Percentiles rank a stretch among this genome's conserved stretches.
These are phyloP conservation scores for Globisporangium spiculum DNA, from an alignment of 352 stramenopile species.

Conservation along the genomic window DNA sequence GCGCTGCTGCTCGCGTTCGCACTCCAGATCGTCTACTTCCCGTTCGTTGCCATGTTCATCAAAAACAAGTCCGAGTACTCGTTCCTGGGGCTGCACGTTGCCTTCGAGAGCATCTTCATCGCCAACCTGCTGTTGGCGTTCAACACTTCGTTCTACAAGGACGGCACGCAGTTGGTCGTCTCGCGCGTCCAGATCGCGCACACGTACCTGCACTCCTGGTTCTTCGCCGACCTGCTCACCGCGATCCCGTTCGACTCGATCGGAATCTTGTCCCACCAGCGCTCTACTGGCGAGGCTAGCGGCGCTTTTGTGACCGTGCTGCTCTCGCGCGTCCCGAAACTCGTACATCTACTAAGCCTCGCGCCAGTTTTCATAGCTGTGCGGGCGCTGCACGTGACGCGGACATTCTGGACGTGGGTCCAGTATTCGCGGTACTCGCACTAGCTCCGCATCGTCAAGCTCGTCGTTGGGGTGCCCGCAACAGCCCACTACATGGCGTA, in stretches of 20 bases:
- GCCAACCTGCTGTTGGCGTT: slow-evolving; percentile 9
- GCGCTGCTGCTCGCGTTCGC: not conserved
- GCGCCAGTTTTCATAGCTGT: not conserved
- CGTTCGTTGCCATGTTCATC: slow-evolving; percentile 2
- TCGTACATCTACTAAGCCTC: slow-evolving; percentile 5
- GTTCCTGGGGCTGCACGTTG: not conserved
- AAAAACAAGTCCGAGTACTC: not conserved
- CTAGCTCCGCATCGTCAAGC: slow-evolving; percentile 12
- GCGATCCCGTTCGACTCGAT: slow-evolving; percentile 2
- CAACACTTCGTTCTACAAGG: slow-evolving; percentile 16
- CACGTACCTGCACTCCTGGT: slow-evolving; percentile 12
- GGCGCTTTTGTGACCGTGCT: not conserved
- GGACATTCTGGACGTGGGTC: slow-evolving; percentile 8
- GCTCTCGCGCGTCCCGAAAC: not conserved
- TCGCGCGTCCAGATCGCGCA: slow-evolving; percentile 6
- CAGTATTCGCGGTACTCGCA: slow-evolving; percentile 19
- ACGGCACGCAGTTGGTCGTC: slow-evolving; percentile 8
- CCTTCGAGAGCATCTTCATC: slow-evolving; percentile 5
- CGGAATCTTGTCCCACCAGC: not conserved
- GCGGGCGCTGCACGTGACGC: not conserved
- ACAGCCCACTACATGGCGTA: slow-evolving; percentile 17
- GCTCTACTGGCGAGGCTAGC: not conserved
- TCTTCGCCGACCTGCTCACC: slow-evolving; percentile 6
- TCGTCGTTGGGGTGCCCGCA: slow-evolving; percentile 1
- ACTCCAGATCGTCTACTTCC: slow-evolving; percentile 9